phyloP scores from a whole-genome alignment of 768 basidiomycete genomes.

The Hygrocybe punicea region DNA sequence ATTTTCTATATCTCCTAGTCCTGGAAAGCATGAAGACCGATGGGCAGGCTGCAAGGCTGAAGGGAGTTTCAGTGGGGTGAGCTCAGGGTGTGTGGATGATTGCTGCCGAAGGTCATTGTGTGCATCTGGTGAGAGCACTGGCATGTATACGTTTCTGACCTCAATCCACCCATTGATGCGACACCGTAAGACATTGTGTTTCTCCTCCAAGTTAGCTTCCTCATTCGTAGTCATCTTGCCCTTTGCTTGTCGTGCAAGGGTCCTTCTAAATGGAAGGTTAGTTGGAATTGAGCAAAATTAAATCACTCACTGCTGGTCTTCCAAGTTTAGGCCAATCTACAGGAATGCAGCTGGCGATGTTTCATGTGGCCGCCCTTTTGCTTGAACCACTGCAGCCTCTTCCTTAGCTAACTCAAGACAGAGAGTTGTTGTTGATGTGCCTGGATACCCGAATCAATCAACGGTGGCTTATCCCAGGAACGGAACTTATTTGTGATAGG shows the following conservation, averaged over 20 bases:
- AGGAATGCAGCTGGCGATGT: slow-evolving; percentile 3
- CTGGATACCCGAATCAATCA: too few relatives aligned
- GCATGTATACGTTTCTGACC: slow-evolving; percentile 2
- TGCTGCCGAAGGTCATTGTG: neutral
- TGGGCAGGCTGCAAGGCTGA: neutral
- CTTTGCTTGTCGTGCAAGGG: neutral
- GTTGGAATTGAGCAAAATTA: neutral
- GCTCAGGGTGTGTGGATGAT: neutral
- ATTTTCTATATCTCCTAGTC: slow-evolving; percentile 1
- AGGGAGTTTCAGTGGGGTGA: neutral
- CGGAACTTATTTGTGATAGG: neutral
- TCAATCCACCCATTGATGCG: neutral
- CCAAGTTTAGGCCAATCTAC: slow-evolving; percentile 2
- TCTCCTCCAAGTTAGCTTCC: slow-evolving; percentile 1
- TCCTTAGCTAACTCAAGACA: slow-evolving; percentile 8
- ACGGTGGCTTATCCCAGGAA: too few relatives aligned
- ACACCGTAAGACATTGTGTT: neutral
- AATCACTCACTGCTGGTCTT: slow-evolving; percentile 7
- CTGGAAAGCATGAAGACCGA: neutral
- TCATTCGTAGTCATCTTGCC: neutral
- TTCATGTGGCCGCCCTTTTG: neutral
- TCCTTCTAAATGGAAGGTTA: too few relatives aligned
- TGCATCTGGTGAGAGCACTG: neutral
- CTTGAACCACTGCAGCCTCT: neutral
- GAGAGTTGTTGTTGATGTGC: neutral